A percentile compares a stretch with the other conserved stretches of the same genome.
phyloP scores from a whole-genome alignment of 129 eudicot genomes.

The Glebionis coronaria region DNA sequence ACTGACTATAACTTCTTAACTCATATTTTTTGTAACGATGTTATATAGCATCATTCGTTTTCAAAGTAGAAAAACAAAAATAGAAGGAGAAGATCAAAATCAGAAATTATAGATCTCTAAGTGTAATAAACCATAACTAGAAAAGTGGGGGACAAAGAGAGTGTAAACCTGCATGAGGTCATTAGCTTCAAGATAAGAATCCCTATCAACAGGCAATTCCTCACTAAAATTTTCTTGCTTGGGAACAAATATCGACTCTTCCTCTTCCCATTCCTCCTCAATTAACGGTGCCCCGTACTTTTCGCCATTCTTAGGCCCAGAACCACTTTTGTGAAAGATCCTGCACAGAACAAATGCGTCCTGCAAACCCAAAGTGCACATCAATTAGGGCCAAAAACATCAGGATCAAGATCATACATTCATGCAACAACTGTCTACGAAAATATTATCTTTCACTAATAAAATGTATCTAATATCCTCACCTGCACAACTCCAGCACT shows the following conservation, averaged over 20 bases:
- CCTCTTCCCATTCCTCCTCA: conserved; percentile 59
- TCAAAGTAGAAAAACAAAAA: background rate
- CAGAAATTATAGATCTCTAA: background rate
- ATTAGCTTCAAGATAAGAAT: conserved; percentile 54
- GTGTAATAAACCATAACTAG: conserved; percentile 1
- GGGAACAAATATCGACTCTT: conserved; percentile 30
- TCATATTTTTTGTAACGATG: background rate
- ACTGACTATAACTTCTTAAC: background rate
- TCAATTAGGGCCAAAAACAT: no score
- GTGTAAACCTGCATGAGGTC: conserved; percentile 77
- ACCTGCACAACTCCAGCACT: background rate
- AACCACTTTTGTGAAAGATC: conserved; percentile 4
- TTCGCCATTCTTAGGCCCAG: conserved; percentile 1
- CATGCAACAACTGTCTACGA: no score
- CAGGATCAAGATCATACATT: background rate
- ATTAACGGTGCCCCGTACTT: background rate
- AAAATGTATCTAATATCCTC: background rate
- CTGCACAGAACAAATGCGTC: background rate
- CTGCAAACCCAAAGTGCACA: background rate
- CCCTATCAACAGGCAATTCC: no score
- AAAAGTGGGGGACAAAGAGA: conserved; percentile 4
- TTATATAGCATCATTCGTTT: no score
- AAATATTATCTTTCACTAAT: background rate
- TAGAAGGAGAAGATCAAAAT: background rate
- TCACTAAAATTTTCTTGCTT: no score